These are phyloP conservation scores for Avena insularis DNA, from an alignment of 176 grass and related monocot species.

Conservation along the genomic window DNA sequence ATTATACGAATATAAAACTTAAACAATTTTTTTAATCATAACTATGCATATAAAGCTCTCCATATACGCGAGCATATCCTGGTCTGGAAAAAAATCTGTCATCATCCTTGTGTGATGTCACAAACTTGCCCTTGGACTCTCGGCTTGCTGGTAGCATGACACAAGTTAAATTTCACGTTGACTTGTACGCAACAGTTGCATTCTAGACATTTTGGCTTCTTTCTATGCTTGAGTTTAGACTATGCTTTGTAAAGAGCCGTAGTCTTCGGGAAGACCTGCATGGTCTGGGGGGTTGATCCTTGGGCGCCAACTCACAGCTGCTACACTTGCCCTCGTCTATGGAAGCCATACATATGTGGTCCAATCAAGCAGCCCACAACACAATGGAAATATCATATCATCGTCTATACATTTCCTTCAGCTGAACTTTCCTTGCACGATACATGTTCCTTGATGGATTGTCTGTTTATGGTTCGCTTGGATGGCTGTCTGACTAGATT, in stretches of 20 bases:
- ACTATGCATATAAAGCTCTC: neutral
- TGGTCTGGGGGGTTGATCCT: no score
- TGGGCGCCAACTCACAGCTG: no score
- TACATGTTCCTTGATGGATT: neutral
- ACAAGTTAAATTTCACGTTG: conserved; percentile 5
- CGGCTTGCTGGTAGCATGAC: neutral
- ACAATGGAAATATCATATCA: neutral
- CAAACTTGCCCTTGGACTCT: neutral
- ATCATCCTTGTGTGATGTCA: neutral
- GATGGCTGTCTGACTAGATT: no score
- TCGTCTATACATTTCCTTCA: neutral
- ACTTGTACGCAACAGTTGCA: neutral
- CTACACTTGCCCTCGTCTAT: neutral
- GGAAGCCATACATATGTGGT: neutral
- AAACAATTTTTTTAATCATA: neutral
- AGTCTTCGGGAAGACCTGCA: no score
- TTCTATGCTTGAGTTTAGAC: neutral
- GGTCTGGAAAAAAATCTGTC: neutral
- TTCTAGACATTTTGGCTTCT: neutral
- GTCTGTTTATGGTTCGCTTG: neutral
- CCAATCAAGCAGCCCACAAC: neutral
- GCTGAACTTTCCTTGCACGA: neutral
- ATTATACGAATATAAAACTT: neutral
- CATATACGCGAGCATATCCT: neutral
- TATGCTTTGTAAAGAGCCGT: no score